A percentile compares a stretch with the other conserved stretches of the same genome.
Evolutionary conservation across 2,329 filamentous ascomycete species (phyloP).

Genomic region (Xylariaceae sp.): DNA sequence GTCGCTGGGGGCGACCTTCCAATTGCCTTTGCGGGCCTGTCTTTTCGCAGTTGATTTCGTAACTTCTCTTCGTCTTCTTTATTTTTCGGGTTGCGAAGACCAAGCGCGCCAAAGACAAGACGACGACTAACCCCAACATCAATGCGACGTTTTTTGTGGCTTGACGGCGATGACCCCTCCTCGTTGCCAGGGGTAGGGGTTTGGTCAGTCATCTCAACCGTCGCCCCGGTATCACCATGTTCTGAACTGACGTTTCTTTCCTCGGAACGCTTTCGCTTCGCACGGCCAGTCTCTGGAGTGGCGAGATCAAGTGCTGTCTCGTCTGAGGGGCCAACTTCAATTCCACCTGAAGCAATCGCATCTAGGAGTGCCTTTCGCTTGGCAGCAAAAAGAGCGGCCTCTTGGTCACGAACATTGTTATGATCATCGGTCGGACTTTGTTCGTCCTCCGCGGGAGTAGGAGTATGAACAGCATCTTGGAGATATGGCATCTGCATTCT

Average conservation of each 20-base stretch:
- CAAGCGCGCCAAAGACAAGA: slow-evolving; percentile 67
- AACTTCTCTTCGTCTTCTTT: slow-evolving; percentile 62
- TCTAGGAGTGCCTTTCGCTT: slow-evolving; percentile 46
- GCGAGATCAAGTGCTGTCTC: slow-evolving; percentile 9
- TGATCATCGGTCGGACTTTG: neutral
- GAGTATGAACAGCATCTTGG: neutral
- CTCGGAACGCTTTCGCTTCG: slow-evolving; percentile 26
- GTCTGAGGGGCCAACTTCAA: slow-evolving; percentile 38
- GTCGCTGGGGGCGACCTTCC: slow-evolving; percentile 27
- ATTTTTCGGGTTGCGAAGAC: slow-evolving; percentile 61
- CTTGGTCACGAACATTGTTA: slow-evolving; percentile 19
- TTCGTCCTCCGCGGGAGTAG: neutral
- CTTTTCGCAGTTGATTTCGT: slow-evolving; percentile 53
- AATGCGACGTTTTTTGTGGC: slow-evolving; percentile 32
- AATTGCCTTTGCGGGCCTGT: slow-evolving; percentile 39
- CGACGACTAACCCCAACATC: slow-evolving; percentile 58
- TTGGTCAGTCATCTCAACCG: slow-evolving; percentile 5
- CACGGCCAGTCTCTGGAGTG: neutral
- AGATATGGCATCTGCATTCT: slow-evolving; percentile 16
- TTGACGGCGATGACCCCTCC: slow-evolving; percentile 15
- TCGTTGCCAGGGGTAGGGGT: slow-evolving; percentile 3
- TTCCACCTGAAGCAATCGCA: slow-evolving; percentile 46
- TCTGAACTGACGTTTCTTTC: neutral
- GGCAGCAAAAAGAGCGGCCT: slow-evolving; percentile 42
- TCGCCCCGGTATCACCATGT: neutral